phyloP scores from a whole-genome alignment of 345 rosid genomes.

The Brassica juncea region DNA sequence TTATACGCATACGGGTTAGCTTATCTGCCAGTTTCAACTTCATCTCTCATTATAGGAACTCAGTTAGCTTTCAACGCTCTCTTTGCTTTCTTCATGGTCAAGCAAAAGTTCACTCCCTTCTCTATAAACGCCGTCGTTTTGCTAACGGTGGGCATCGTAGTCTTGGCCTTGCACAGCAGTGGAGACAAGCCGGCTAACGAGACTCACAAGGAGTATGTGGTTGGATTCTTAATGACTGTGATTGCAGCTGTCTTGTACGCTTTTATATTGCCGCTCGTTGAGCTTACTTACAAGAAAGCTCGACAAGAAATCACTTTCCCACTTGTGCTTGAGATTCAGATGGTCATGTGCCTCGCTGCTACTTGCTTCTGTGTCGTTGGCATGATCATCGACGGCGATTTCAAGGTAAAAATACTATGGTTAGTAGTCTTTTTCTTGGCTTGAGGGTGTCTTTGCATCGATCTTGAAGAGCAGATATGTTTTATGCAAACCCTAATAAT shows the following conservation, averaged over 20 bases:
- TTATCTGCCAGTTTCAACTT: constrained; percentile 72
- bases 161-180: constrained; percentile 53
- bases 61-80: constrained; percentile 72
- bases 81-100: constrained; percentile 73
- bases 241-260: constrained; percentile 61
- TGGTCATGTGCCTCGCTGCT: constrained; percentile 60
- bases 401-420: constrained; percentile 45
- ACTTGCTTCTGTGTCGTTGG: constrained; percentile 58
- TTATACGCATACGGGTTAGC: constrained; percentile 67
- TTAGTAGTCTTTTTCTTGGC: not conserved
- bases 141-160: constrained; percentile 52
- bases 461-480: not conserved
- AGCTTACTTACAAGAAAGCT: constrained; percentile 44
- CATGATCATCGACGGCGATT: constrained; percentile 60
- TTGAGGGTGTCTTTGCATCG: not conserved
- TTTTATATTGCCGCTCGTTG: constrained; percentile 51
- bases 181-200: constrained; percentile 56
- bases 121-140: constrained; percentile 37
- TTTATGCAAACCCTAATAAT: not conserved
- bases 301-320: constrained; percentile 54
- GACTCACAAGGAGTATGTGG: constrained; percentile 41
- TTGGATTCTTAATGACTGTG: constrained; percentile 64
- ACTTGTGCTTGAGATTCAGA: constrained; percentile 70
- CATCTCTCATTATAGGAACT: constrained; percentile 57
- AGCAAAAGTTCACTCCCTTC: constrained; percentile 57